Percentiles rank a stretch among this genome's conserved stretches.
These are phyloP conservation scores for Talaromyces stipitatus DNA, from an alignment of 495 filamentous ascomycete species.

Conservation along the genomic window DNA sequence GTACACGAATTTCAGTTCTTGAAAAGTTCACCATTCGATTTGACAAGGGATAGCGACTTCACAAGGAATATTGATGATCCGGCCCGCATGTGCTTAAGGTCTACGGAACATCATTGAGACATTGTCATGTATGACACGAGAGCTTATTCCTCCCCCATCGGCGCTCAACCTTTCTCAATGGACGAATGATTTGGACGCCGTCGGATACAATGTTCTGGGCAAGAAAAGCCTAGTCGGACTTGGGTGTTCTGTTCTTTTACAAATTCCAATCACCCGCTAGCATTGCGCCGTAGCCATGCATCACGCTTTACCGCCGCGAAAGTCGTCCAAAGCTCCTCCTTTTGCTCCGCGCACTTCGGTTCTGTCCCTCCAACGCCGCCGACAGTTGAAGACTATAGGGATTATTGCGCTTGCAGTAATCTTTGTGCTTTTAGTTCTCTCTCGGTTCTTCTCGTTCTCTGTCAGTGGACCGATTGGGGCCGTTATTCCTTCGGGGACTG, in stretches of 20 bases:
- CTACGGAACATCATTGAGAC: not conserved
- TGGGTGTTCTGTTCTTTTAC: not conserved
- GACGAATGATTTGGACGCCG: not conserved
- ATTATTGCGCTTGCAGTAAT: slow-evolving; percentile 49
- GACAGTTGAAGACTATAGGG: slow-evolving; percentile 56
- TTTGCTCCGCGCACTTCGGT: slow-evolving; percentile 49
- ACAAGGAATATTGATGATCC: slow-evolving; percentile 5
- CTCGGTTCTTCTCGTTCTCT: slow-evolving; percentile 36
- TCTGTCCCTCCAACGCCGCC: slow-evolving; percentile 54
- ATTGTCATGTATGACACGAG: not conserved
- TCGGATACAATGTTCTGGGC: slow-evolving; percentile 1
- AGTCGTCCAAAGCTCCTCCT: slow-evolving; percentile 44
- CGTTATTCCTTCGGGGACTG: slow-evolving; percentile 56
- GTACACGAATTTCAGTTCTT: not conserved
- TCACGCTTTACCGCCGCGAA: slow-evolving; percentile 81
- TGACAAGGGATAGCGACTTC: not conserved
- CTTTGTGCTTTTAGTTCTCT: slow-evolving; percentile 55
- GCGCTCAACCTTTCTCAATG: not conserved
- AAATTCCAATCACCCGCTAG: not conserved
- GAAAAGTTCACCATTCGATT: not conserved
- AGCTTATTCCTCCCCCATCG: not conserved
- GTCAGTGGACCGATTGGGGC: slow-evolving; percentile 18
- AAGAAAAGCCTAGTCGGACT: not conserved
- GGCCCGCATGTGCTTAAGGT: not conserved
- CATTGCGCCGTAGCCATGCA: slow-evolving; percentile 57